Evolutionary conservation across 2,329 filamentous ascomycete genomes (phyloP).

Genomic region (Apiospora koreana): DNA sequence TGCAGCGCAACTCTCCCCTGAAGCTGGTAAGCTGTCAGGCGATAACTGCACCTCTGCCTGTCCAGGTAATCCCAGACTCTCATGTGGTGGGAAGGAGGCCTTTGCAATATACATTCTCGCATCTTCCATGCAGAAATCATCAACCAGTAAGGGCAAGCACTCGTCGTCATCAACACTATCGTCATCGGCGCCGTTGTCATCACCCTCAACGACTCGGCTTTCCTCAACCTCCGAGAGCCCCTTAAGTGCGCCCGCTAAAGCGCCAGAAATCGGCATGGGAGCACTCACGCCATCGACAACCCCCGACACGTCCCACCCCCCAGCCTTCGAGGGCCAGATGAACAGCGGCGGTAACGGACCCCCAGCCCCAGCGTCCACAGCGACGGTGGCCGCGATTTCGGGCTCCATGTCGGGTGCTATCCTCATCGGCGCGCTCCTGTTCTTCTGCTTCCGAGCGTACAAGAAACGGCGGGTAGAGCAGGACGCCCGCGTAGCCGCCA

Average conservation of each 20-base stretch:
- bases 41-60: constrained; percentile 27
- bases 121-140: background rate
- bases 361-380: background rate
- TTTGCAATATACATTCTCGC: constrained; percentile 25
- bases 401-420: constrained; percentile 27
- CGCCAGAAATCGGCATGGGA: background rate
- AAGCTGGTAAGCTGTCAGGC: constrained; percentile 14
- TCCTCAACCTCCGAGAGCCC: background rate
- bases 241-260: background rate
- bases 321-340: background rate
- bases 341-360: background rate
- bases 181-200: background rate
- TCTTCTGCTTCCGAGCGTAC: constrained; percentile 26
- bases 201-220: background rate
- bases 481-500: constrained; percentile 17
- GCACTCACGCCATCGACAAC: background rate
- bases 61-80: constrained; percentile 22
- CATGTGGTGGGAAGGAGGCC: constrained; percentile 25
- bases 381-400: constrained; percentile 25
- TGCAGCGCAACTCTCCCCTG: background rate
- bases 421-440: constrained; percentile 21
- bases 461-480: constrained; percentile 24
- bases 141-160: background rate
- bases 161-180: background rate
- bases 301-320: background rate